A percentile compares a stretch with the other conserved stretches of the same genome.
Conservation (phyloP, 371 early-diverging fungal genomes). For the Parasitella parasitica region DNA sequence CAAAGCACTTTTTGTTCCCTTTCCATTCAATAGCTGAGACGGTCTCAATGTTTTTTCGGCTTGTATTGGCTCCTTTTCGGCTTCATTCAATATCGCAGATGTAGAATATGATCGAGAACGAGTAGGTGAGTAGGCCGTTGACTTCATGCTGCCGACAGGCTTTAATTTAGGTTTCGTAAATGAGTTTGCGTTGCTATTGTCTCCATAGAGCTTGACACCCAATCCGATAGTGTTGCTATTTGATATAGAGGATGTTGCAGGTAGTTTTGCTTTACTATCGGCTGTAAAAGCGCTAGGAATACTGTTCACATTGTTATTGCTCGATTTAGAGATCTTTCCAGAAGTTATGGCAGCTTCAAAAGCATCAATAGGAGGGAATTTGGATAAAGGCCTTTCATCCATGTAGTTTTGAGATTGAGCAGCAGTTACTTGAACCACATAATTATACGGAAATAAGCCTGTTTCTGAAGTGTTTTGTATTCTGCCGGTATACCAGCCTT, state of each 20-base stretch:
- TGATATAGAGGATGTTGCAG: not conserved
- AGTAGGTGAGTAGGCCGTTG: slow-evolving; percentile 1
- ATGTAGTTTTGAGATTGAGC: not conserved
- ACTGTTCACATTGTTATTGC: not conserved
- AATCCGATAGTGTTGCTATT: not conserved
- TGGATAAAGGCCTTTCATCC: not conserved
- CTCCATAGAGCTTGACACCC: not conserved
- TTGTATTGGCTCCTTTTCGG: not conserved
- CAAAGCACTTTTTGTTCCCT: slow-evolving; percentile 12
- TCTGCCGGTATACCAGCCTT: slow-evolving; percentile 61
- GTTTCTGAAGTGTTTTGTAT: slow-evolving; percentile 42
- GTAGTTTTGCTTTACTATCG: slow-evolving; percentile 1
- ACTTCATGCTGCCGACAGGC: not conserved
- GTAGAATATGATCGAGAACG: slow-evolving; percentile 25
- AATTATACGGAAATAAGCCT: slow-evolving; percentile 61
- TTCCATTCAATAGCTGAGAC: slow-evolving; percentile 2
- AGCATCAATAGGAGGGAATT: slow-evolving; percentile 18
- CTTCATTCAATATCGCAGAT: slow-evolving; percentile 5
- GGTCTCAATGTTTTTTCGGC: slow-evolving; percentile 3
- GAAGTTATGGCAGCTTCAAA: slow-evolving; percentile 30
- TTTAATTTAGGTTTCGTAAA: slow-evolving; percentile 5
- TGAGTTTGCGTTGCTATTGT: not conserved
- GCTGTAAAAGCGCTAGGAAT: not conserved
- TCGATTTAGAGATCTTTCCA: not conserved
- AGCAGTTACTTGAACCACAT: slow-evolving; percentile 30